phyloP scores from a whole-genome alignment of 169 alveolate genomes.

The Plasmodium chabaudi region DNA sequence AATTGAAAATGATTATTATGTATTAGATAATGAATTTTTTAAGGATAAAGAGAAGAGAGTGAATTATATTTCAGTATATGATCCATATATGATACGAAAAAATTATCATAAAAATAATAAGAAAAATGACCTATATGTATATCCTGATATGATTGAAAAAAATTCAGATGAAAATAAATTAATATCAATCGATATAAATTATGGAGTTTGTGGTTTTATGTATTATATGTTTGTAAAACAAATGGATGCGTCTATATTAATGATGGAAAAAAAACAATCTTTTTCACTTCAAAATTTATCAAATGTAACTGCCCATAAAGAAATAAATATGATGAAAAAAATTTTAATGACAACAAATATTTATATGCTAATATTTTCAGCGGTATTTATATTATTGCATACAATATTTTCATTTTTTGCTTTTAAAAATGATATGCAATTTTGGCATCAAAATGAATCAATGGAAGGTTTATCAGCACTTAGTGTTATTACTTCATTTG shows the following conservation, averaged over 20 bases:
- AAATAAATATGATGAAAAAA: constrained; percentile 90
- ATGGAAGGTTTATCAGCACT: constrained; percentile 96
- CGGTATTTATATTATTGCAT: constrained; percentile 88
- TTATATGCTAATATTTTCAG: constrained; percentile 89
- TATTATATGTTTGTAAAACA: constrained; percentile 71
- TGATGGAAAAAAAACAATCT: constrained; percentile 57
- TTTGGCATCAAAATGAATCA: constrained; percentile 95
- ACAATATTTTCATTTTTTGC: constrained; percentile 92
- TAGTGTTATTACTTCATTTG: constrained; percentile 90
- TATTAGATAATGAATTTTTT: constrained; percentile 48
- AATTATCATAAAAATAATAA: constrained; percentile 47
- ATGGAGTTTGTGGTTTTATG: constrained; percentile 66
- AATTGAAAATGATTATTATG: constrained; percentile 77
- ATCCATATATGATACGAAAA: constrained; percentile 73
- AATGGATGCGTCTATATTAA: constrained; percentile 48
- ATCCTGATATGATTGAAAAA: constrained; percentile 26
- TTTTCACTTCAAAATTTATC: constrained; percentile 68
- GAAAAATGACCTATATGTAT: constrained; percentile 55
- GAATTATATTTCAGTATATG: constrained; percentile 72
- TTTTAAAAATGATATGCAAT: constrained; percentile 94
- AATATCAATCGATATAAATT: constrained; percentile 47
- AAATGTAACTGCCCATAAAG: constrained; percentile 80
- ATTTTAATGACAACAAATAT: constrained; percentile 90
- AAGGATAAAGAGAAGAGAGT: constrained; percentile 55
- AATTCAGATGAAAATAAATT: constrained; percentile 52